A percentile compares a stretch with the other conserved stretches of the same genome.
phyloP scores from a whole-genome alignment of 352 stramenopile genomes.

The Globisporangium rhizosaccharum region DNA sequence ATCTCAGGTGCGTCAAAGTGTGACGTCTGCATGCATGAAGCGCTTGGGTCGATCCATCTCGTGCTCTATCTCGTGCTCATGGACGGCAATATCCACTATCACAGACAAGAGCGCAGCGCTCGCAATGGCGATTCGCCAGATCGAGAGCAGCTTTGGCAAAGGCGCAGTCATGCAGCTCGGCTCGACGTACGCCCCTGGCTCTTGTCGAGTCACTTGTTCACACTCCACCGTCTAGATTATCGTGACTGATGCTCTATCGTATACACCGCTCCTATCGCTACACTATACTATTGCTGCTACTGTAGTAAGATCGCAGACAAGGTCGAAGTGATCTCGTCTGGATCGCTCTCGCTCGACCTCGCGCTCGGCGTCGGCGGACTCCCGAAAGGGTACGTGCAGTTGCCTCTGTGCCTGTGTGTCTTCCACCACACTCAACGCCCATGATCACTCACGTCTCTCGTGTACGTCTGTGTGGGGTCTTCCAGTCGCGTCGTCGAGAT shows the following conservation, averaged over 20 bases:
- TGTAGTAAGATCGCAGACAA: conserved; percentile 75
- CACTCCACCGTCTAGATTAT: neutral
- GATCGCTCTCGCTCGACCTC: conserved; percentile 91
- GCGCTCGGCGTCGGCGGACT: conserved; percentile 91
- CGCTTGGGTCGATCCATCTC: no score
- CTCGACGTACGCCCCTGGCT: conserved; percentile 47
- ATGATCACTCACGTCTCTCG: neutral
- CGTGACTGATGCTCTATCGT: neutral
- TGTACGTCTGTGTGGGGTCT: conserved; percentile 6
- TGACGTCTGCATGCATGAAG: neutral
- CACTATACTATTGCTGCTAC: no score
- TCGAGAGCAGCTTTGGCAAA: conserved; percentile 95
- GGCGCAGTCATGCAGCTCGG: conserved; percentile 96
- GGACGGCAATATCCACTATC: neutral
- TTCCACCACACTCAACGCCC: neutral
- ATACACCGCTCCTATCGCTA: neutral
- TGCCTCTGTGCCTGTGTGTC: neutral
- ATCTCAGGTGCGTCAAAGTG: conserved; percentile 1
- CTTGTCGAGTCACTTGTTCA: neutral
- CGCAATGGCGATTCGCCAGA: conserved; percentile 92
- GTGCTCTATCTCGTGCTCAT: neutral
- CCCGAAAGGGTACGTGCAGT: conserved; percentile 76
- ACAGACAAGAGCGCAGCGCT: conserved; percentile 84
- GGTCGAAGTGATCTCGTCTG: conserved; percentile 93
- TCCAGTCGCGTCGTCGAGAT: conserved; percentile 96